Evolutionary conservation across 208 protist species (phyloP).

Genomic region (Leishmania mexicana): DNA sequence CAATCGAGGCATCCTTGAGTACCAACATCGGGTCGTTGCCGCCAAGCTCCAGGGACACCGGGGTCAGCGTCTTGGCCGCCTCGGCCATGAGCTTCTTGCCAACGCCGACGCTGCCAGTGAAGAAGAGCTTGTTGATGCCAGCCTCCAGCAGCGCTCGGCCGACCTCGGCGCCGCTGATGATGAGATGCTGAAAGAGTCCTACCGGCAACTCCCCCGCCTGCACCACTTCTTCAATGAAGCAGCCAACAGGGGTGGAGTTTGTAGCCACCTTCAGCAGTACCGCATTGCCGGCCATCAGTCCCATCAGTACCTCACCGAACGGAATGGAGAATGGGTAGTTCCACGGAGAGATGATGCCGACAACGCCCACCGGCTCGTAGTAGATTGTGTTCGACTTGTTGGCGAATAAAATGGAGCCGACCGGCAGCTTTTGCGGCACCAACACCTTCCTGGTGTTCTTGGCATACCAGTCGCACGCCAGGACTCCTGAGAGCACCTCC

Average conservation of each 20-base stretch:
- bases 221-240: constrained; percentile 74
- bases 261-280: constrained; percentile 79
- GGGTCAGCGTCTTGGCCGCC: constrained; percentile 77
- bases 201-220: constrained; percentile 51
- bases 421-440: constrained; percentile 39
- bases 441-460: constrained; percentile 60
- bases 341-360: constrained; percentile 89
- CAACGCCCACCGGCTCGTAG: constrained; percentile 82
- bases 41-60: constrained; percentile 82
- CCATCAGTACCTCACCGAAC: constrained; percentile 86
- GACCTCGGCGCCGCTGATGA: constrained; percentile 44
- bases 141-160: constrained; percentile 45
- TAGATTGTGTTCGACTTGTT: constrained; percentile 82
- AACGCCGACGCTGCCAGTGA: constrained; percentile 83
- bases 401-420: constrained; percentile 61
- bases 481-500: constrained; percentile 66
- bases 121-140: constrained; percentile 82
- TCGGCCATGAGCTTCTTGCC: constrained; percentile 77
- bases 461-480: constrained; percentile 83
- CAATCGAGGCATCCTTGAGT: constrained; percentile 71
- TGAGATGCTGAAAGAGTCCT: constrained; percentile 69
- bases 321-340: constrained; percentile 89
- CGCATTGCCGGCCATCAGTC: constrained; percentile 82
- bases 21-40: constrained; percentile 88
- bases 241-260: constrained; percentile 53